Conservation (phyloP, 441 rosid species). For the Populus tomentosa region DNA sequence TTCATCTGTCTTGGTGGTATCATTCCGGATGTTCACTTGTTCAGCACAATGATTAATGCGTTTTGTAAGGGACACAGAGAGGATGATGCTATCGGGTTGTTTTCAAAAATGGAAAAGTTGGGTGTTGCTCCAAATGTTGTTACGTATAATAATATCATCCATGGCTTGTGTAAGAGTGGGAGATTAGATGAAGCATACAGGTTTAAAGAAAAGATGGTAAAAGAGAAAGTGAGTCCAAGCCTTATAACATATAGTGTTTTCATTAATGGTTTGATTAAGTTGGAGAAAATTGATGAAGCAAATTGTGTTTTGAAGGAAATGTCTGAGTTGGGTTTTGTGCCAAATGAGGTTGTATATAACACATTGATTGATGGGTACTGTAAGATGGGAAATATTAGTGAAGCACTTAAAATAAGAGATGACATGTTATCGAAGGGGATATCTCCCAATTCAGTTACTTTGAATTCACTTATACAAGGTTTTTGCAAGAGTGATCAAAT, state of each 20-base stretch:
- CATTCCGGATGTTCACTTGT: slow-evolving; percentile 49
- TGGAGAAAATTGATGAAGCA: slow-evolving; percentile 57
- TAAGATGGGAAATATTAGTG: slow-evolving; percentile 19
- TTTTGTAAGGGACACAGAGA: slow-evolving; percentile 64
- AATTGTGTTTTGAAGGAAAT: slow-evolving; percentile 54
- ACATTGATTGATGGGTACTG: slow-evolving; percentile 51
- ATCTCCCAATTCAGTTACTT: too few species aligned
- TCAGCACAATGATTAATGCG: slow-evolving; percentile 67
- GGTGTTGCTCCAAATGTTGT: slow-evolving; percentile 64
- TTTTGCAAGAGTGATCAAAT: too few species aligned
- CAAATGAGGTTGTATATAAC: slow-evolving; percentile 61
- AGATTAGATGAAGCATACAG: slow-evolving; percentile 51
- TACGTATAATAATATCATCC: slow-evolving; percentile 61
- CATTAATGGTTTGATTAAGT: slow-evolving; percentile 61
- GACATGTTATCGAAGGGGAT: slow-evolving; percentile 35
- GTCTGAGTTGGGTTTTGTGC: slow-evolving; percentile 45
- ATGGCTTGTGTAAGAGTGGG: slow-evolving; percentile 63
- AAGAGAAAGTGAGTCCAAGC: slow-evolving; percentile 44
- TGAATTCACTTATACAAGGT: too few species aligned
- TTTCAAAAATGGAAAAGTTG: slow-evolving; percentile 43
- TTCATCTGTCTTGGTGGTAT: slow-evolving; percentile 34
- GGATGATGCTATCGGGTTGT: slow-evolving; percentile 51
- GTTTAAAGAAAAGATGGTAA: slow-evolving; percentile 57
- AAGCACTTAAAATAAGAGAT: slow-evolving; percentile 59
- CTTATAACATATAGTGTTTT: slow-evolving; percentile 61